Percentiles rank a stretch among this genome's conserved stretches.
phyloP scores from a whole-genome alignment of 2,329 filamentous ascomycete species.

The Polytolypa hystricis region DNA sequence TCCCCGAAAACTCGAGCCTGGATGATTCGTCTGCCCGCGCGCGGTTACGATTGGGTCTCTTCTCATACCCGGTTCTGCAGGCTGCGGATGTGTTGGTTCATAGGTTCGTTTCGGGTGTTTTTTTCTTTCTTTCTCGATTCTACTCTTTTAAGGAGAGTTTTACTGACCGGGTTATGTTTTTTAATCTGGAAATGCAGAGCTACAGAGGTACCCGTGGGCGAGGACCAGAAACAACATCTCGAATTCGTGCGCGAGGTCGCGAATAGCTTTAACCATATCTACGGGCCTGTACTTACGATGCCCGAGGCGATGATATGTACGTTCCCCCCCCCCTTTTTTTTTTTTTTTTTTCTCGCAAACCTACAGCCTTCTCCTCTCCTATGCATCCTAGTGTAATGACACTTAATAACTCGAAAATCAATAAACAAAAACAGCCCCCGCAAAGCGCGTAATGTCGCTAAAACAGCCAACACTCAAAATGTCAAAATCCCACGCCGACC shows the following conservation, averaged over 20 bases:
- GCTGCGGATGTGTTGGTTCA: conserved; percentile 90
- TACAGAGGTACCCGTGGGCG: conserved; percentile 92
- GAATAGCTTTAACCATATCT: conserved; percentile 72
- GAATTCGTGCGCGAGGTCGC: conserved; percentile 85
- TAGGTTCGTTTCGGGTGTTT: too few species aligned
- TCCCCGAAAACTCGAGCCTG: conserved; percentile 49
- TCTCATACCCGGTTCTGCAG: conserved; percentile 92
- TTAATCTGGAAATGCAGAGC: conserved; percentile 41
- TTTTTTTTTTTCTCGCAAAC: neutral
- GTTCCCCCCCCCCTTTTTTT: conserved; percentile 11
- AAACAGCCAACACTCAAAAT: conserved; percentile 71
- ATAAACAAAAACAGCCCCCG: conserved; percentile 46
- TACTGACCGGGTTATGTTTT: neutral
- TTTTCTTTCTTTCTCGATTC: too few species aligned
- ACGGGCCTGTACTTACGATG: conserved; percentile 50
- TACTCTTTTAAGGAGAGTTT: neutral
- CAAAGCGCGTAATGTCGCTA: conserved; percentile 83
- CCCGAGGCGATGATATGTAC: conserved; percentile 64
- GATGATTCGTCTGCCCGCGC: conserved; percentile 47
- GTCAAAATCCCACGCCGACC: conserved; percentile 74
- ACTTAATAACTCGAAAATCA: conserved; percentile 3
- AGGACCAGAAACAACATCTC: conserved; percentile 87
- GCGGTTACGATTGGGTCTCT: conserved; percentile 73
- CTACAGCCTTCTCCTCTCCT: too few species aligned
- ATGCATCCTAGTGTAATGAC: conserved; percentile 7